Evolutionary conservation across 106 monocot species (phyloP), one percentile per base, ranked within the genome.

Genomic region (Platanthera guangdongensis): DNA sequence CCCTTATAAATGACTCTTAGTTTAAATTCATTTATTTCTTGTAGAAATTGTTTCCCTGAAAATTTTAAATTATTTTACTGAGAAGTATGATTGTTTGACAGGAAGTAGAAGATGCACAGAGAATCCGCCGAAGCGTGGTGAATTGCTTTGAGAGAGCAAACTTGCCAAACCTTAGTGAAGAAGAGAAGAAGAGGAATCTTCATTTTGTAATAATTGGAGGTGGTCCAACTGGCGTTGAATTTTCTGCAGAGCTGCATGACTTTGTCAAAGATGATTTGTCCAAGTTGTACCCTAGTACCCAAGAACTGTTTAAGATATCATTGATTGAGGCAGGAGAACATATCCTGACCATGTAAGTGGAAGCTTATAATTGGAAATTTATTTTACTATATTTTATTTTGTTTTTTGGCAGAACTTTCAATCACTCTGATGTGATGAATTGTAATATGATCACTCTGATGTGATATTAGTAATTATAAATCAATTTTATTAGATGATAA

Each of bases 91-190:
- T 14, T 55, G 51, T 78, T 63, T 48, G 79, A 70, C 72, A 94
- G 94, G 94, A 94, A 87, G 75, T 94, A 80, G 94, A 94, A 75
- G 94, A 94, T 87, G 94, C 94, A 73, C 91, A 89, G 78, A 91
- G 65, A 75, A 91, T 94, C 14, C 81, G 89, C 25, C 85, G 81
- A 75, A 89, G 87, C 78, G 87, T 94, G 19, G 83, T 94, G 82
- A 81, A 91, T 60, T 89, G 91, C 78, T 94, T 94, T 78, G 94
- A 94, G 52, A 85, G 63, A 72, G 94, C 94, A 76, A 81, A 75
- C 60, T 87, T 94, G 73, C 94, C 94, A 3, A 80, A 86, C 50
- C 80, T 89, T 3, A 82, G 47, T 81, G 90, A 94, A 47, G 91
- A 91, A 79, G 91, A 94, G 71, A 88, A 84, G 54, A 85, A 55